Evolutionary conservation across 2,329 filamentous ascomycete species (phyloP).

Genomic region (Mollisiaceae sp.): DNA sequence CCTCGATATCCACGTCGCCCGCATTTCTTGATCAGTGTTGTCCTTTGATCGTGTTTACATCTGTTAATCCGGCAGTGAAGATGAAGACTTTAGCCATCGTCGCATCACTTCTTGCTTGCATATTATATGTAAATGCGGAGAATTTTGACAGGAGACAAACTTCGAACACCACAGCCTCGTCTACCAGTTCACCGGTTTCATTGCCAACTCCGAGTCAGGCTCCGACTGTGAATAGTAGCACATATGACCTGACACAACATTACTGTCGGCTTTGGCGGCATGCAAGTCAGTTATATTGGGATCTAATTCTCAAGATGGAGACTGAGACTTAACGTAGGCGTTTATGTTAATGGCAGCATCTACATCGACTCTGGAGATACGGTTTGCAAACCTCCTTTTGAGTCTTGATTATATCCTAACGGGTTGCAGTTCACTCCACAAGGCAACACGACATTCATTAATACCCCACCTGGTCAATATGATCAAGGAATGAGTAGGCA

Average conservation of each 20-base stretch:
- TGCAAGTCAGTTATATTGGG: constrained; percentile 6
- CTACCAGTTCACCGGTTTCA: background rate
- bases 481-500: constrained; percentile 22
- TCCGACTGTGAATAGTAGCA: constrained; percentile 15
- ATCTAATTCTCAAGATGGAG: background rate
- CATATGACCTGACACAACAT: constrained; percentile 19
- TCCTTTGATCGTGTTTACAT: background rate
- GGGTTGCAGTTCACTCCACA: constrained; percentile 14
- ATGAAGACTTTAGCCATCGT: background rate
- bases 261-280: constrained; percentile 21
- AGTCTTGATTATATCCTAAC: background rate
- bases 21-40: background rate
- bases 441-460: constrained; percentile 13
- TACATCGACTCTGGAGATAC: constrained; percentile 23
- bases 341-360: constrained; percentile 20
- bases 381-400: background rate
- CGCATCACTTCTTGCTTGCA: background rate
- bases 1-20: background rate
- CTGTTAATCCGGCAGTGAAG: background rate
- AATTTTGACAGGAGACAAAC: background rate
- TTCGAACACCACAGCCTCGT: background rate
- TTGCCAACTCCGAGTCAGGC: constrained; percentile 6
- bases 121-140: background rate
- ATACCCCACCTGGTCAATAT: constrained; percentile 1
- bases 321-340: constrained; percentile 4